Base-by-base conservation (phyloP, 2,329 filamentous ascomycete species). In the Chrysoporthe austroafricana region DNA sequence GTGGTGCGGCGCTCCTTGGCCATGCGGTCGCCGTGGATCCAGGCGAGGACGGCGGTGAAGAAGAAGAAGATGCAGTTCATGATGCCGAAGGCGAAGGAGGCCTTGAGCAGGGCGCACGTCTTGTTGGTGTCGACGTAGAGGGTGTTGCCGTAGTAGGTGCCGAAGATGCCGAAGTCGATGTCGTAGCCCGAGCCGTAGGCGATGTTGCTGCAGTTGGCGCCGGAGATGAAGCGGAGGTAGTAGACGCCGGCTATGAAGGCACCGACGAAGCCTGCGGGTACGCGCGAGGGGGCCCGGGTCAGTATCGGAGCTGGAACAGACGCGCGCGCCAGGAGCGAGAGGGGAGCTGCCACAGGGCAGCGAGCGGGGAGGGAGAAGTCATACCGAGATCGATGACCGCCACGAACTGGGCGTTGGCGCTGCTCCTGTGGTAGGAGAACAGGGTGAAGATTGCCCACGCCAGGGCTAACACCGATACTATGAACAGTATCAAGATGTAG, bases 31-130 rank as follows among this genome's bases (percentile, higher is more conserved):
- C 80, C 90, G 78, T 82, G 86, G 72, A 84, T 77, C 71, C 83
- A 86, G 36, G 94, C 93, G 56, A 96, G 82, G 39, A 95, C 79
- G 63, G 88, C 86, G 3, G 93, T 96, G 75, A 91, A 82, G 77
- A 91, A 90, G 81, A 97, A 97, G 77, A 94, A 90, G 71, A 96
- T 82, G 72, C 84, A 83, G 78, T 96, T 92, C 85, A 97, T 96
- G 78, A 98, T 97, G 61, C 88, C 93, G 73, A 97, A 90, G 2
- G 93, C 95, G 80, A 93, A 98, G 72, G 84, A 86, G 0, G 94
- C 91, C 86, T 97, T 98, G 75, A 97, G 87, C 93, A 97, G 96
- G 62, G 91, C 87, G 80, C 95, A 98, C 5, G 88, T 88, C 84
- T 95, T 95, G 79, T 92, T 85, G 48, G 89, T 78, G 64, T 85